Percentiles rank a stretch among this genome's conserved stretches.
Conservation (phyloP, 2,329 filamentous ascomycete genomes). For the Apiospora sp. region DNA sequence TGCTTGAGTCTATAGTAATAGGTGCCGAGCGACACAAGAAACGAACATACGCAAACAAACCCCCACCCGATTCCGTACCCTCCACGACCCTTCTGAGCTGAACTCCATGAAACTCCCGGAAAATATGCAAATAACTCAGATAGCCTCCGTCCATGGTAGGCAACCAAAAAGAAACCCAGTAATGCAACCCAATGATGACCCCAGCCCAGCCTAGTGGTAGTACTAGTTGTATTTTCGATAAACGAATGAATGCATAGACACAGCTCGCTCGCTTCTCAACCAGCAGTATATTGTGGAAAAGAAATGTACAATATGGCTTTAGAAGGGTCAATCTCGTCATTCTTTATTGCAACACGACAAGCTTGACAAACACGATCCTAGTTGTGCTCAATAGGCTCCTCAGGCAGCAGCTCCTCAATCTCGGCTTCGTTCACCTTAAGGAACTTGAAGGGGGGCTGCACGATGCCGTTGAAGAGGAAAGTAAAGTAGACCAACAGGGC, state of each 20-base stretch:
- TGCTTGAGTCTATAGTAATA: neutral
- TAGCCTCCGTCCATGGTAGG: neutral
- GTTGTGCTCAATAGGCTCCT: conserved; percentile 82
- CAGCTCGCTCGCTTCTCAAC: neutral
- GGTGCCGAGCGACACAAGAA: neutral
- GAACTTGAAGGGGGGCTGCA: conserved; percentile 80
- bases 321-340: neutral
- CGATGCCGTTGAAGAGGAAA: conserved; percentile 93
- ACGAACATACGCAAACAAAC: neutral
- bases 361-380: conserved; percentile 27
- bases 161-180: neutral
- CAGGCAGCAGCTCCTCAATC: conserved; percentile 74
- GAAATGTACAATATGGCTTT: neutral
- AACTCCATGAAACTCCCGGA: neutral
- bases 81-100: neutral
- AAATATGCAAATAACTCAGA: neutral
- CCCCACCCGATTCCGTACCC: neutral
- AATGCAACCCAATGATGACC: neutral
- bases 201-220: neutral
- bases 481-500: conserved; percentile 93
- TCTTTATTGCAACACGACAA: neutral
- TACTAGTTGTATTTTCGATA: neutral
- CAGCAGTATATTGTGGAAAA: neutral
- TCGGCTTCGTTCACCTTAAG: conserved; percentile 62
- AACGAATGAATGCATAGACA: neutral